A percentile compares a stretch with the other conserved stretches of the same genome.
These are phyloP conservation scores for Pilobolus umbonatus DNA, from an alignment of 192 early-diverging fungal genomes.

Conservation along the genomic window DNA sequence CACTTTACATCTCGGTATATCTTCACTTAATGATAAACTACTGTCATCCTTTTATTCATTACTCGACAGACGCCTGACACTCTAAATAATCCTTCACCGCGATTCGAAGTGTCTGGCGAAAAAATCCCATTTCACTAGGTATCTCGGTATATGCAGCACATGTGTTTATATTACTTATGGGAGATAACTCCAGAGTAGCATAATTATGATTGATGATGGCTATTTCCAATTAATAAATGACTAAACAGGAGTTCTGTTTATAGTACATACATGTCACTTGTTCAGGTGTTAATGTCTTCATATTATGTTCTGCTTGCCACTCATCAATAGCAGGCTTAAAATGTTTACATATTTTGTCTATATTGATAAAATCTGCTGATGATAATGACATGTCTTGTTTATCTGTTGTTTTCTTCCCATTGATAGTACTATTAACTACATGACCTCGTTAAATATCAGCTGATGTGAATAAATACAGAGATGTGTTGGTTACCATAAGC, in stretches of 20 bases:
- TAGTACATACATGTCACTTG: slow-evolving; percentile 25
- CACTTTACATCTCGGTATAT: not conserved
- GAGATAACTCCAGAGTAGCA: slow-evolving; percentile 20
- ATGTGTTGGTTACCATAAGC: slow-evolving; percentile 11
- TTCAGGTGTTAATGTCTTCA: slow-evolving; percentile 22
- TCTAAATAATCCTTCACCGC: slow-evolving; percentile 25
- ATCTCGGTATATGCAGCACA: slow-evolving; percentile 20
- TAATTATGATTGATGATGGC: slow-evolving; percentile 29
- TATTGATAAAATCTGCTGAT: too few species aligned
- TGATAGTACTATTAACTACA: too few species aligned
- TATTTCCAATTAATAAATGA: not conserved
- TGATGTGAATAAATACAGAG: not conserved
- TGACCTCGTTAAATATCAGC: not conserved
- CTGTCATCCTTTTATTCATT: not conserved
- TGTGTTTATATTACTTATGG: slow-evolving; percentile 17
- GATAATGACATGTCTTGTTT: too few species aligned
- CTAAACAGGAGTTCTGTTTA: not conserved
- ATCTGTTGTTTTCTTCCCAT: too few species aligned
- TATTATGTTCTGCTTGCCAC: slow-evolving; percentile 23
- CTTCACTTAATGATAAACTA: not conserved
- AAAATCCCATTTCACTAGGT: slow-evolving; percentile 33
- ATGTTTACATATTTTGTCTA: slow-evolving; percentile 27
- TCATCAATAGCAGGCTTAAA: slow-evolving; percentile 28
- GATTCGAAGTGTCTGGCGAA: slow-evolving; percentile 25
- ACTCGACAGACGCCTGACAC: not conserved